Evolutionary conservation across 805 yeast species (phyloP).

Genomic region (Wickerhamomyces rabaulensis): DNA sequence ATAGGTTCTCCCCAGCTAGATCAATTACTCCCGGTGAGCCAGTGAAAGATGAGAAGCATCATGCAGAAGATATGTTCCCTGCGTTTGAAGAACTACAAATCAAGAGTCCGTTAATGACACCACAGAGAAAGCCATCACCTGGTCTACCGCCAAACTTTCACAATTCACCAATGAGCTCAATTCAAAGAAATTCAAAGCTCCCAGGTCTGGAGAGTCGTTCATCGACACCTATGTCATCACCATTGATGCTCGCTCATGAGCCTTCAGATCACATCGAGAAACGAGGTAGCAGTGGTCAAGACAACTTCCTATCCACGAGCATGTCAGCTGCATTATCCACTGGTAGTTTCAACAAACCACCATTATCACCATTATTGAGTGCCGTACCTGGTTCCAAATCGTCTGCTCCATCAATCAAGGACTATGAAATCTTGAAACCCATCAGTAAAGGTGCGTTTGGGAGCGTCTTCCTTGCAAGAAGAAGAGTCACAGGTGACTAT

Average conservation of each 20-base stretch:
- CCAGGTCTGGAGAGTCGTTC: conserved; percentile 16
- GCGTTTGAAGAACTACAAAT: conserved; percentile 22
- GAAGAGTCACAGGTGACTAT: conserved; percentile 86
- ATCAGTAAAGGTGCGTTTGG: conserved; percentile 98
- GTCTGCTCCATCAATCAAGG: conserved; percentile 66
- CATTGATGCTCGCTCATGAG: conserved; percentile 47
- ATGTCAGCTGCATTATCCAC: not conserved
- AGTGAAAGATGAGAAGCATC: conserved; percentile 7
- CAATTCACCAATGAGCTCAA: conserved; percentile 53
- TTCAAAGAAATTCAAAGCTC: conserved; percentile 44
- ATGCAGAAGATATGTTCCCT: conserved; percentile 9
- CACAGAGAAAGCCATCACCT: conserved; percentile 24
- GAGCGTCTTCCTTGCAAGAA: conserved; percentile 80
- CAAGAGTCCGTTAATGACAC: conserved; percentile 27
- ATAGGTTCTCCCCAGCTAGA: conserved; percentile 24
- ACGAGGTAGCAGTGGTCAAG: conserved; percentile 15
- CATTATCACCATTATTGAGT: conserved; percentile 74
- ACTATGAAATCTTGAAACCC: conserved; percentile 87
- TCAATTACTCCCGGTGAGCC: conserved; percentile 44
- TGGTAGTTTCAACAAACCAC: conserved; percentile 42
- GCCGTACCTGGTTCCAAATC: conserved; percentile 54
- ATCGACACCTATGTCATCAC: conserved; percentile 52
- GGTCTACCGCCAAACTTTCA: conserved; percentile 14
- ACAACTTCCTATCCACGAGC: conserved; percentile 23
- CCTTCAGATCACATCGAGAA: conserved; percentile 21